A percentile compares a stretch with the other conserved stretches of the same genome.
These are phyloP conservation scores for Backusella macrospora DNA, from an alignment of 192 early-diverging fungal species.

Conservation along the genomic window DNA sequence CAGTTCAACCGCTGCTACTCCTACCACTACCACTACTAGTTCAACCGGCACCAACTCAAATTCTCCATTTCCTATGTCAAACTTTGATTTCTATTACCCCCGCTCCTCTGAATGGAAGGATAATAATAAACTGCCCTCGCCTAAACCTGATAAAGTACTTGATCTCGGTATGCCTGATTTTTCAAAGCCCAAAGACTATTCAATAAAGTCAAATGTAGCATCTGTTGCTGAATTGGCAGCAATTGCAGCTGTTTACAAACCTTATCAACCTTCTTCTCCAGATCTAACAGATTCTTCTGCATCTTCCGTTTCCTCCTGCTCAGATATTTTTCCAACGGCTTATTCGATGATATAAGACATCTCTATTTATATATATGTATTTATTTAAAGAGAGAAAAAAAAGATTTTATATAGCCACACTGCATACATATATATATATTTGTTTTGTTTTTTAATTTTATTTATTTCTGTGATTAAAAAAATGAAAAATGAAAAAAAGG, in stretches of 20 bases:
- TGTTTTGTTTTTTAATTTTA: background rate
- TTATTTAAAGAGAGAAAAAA: no score
- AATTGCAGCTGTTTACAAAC: constrained; percentile 1
- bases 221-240: constrained; percentile 10
- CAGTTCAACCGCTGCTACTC: no score
- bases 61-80: background rate
- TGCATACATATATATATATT: background rate
- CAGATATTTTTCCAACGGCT: constrained; percentile 2
- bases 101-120: constrained; percentile 1
- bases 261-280: constrained; percentile 20
- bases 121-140: background rate
- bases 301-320: constrained; percentile 19
- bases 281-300: constrained; percentile 17
- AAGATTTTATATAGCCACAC: background rate
- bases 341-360: constrained; percentile 12
- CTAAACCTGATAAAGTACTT: background rate
- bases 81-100: constrained; percentile 11
- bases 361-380: no score
- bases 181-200: constrained; percentile 10
- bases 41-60: background rate
- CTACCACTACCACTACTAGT: background rate
- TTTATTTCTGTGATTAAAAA: background rate
- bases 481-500: no score
- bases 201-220: constrained; percentile 3
- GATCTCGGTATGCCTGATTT: constrained; percentile 11